Percentiles rank a stretch among this genome's conserved stretches.
Conservation (phyloP, 2,329 filamentous ascomycete genomes). For the Monilinia fructicola region DNA sequence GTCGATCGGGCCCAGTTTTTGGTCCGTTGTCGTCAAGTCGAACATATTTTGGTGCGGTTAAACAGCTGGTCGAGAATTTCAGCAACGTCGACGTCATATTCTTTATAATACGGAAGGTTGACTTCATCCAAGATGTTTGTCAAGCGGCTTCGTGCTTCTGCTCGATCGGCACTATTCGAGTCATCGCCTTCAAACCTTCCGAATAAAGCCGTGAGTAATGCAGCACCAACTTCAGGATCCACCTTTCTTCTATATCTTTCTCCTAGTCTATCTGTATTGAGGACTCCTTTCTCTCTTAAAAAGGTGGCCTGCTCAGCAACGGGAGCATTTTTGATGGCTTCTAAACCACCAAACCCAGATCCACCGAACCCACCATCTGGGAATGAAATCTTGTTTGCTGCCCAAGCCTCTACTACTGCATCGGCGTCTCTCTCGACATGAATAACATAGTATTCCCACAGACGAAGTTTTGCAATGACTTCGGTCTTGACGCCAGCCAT, state of each 20-base stretch:
- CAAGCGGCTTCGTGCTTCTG: conserved; percentile 55
- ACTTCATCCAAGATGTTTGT: conserved; percentile 72
- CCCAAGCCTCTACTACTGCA: conserved; percentile 71
- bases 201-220: conserved; percentile 64
- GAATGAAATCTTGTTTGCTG: conserved; percentile 55
- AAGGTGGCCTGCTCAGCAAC: conserved; percentile 58
- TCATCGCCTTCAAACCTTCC: conserved; percentile 63
- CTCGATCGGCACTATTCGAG: conserved; percentile 50
- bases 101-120: conserved; percentile 85
- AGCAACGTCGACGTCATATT: conserved; percentile 81
- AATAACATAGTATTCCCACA: conserved; percentile 93
- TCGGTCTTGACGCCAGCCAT: conserved; percentile 83
- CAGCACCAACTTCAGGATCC: conserved; percentile 68
- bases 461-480: conserved; percentile 71
- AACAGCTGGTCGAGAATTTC: conserved; percentile 88
- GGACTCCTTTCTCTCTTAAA: conserved; percentile 63
- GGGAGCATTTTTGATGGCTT: conserved; percentile 54
- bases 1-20: conserved; percentile 77
- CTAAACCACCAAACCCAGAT: conserved; percentile 50
- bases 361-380: conserved; percentile 53
- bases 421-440: conserved; percentile 73
- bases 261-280: conserved; percentile 71
- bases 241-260: conserved; percentile 73
- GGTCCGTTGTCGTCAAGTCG: conserved; percentile 91
- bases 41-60: conserved; percentile 94